Conservation (phyloP, 2,329 filamentous ascomycete species). For the Drechslerella coelobrocha region DNA sequence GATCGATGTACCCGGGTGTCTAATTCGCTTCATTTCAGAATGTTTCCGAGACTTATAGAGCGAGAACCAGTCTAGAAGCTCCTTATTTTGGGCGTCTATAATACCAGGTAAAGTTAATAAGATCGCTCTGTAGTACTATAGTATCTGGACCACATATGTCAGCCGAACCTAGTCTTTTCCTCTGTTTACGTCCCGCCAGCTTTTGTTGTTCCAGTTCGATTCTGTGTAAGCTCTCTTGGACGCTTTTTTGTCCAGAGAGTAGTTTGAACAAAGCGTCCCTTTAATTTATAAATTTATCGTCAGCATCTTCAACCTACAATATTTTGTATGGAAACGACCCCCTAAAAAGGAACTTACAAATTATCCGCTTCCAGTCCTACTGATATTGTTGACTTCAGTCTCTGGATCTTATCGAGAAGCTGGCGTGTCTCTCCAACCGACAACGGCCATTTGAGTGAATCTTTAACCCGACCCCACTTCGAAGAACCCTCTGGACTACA, state of each 20-base stretch:
- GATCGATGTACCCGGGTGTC: conserved; percentile 9
- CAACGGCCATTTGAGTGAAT: conserved; percentile 25
- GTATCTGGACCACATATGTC: neutral
- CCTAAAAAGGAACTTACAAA: conserved; percentile 14
- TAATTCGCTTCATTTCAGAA: conserved; percentile 2
- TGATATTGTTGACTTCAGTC: conserved; percentile 18
- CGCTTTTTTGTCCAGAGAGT: conserved; percentile 15
- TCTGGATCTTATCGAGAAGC: neutral
- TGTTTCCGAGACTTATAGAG: conserved; percentile 12
- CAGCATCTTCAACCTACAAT: neutral
- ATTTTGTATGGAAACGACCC: no score
- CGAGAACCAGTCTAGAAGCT: conserved; percentile 14
- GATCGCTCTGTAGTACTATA: neutral
- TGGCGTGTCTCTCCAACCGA: conserved; percentile 14
- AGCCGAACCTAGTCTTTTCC: conserved; percentile 16
- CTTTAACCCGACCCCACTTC: conserved; percentile 15
- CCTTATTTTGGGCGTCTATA: no score
- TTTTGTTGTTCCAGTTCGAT: conserved; percentile 7
- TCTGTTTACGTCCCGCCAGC: neutral
- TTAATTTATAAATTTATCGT: no score
- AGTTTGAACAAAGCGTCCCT: conserved; percentile 15
- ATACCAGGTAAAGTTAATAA: neutral
- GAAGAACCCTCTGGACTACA: conserved; percentile 3
- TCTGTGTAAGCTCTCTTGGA: conserved; percentile 14
- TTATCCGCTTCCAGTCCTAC: conserved; percentile 13